phyloP scores from a whole-genome alignment of 306 rosid species.

The Rubus parviflorus region DNA sequence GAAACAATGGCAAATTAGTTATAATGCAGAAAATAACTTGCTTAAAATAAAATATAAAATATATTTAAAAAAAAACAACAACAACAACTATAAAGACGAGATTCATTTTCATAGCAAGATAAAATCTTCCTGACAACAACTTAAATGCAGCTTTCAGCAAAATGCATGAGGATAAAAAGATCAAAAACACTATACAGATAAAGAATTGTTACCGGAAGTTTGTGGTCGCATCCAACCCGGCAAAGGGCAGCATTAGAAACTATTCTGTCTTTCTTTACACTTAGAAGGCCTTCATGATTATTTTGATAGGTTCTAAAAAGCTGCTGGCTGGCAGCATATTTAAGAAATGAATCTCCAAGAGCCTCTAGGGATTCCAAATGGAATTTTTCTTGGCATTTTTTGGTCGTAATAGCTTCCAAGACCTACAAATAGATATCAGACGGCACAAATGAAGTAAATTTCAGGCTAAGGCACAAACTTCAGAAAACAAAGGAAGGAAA shows the following conservation, averaged over 20 bases:
- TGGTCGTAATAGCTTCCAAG: conserved; percentile 84
- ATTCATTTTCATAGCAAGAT: not conserved
- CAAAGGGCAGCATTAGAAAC: conserved; percentile 70
- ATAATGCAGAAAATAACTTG: not conserved
- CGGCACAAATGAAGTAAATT: conserved; percentile 9
- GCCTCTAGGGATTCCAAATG: conserved; percentile 86
- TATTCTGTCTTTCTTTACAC: conserved; percentile 56
- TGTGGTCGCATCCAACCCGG: conserved; percentile 52
- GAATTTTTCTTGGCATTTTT: conserved; percentile 65
- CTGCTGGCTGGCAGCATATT: conserved; percentile 70
- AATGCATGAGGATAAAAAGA: conserved; percentile 3
- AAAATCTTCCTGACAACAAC: not conserved
- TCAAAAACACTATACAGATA: not conserved
- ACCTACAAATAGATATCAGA: conserved; percentile 43
- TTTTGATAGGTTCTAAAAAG: conserved; percentile 52
- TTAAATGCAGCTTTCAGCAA: not conserved
- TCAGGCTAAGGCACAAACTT: not conserved
- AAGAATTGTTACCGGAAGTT: conserved; percentile 57
- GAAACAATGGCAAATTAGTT: conserved; percentile 11
- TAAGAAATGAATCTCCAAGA: conserved; percentile 91
- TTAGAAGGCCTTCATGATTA: conserved; percentile 79
- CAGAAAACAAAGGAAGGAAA: not conserved
- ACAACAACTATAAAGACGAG: not conserved
- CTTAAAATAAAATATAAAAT: not conserved
- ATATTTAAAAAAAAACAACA: too few relatives aligned